A percentile compares a stretch with the other conserved stretches of the same genome.
phyloP scores from a whole-genome alignment of 2,329 filamentous ascomycete genomes.

The Allantophomopsis lycopodina region DNA sequence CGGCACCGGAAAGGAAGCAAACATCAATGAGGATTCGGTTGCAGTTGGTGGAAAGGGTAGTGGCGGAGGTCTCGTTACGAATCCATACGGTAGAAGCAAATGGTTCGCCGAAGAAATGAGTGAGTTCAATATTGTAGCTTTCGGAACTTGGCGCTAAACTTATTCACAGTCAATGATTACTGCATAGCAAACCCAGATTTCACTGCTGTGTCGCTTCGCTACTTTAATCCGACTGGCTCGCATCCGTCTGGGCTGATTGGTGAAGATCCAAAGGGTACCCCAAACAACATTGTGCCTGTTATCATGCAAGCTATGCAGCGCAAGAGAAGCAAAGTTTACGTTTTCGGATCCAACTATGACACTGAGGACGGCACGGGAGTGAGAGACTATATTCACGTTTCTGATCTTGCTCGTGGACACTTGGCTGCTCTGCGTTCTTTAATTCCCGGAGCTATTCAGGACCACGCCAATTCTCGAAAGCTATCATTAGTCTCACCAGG shows the following conservation, averaged over 20 bases:
- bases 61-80: conserved; percentile 33
- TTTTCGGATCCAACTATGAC: conserved; percentile 54
- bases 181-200: conserved; percentile 45
- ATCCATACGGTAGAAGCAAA: conserved; percentile 53
- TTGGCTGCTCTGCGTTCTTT: conserved; percentile 39
- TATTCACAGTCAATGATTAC: conserved; percentile 33
- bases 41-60: conserved; percentile 25
- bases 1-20: conserved; percentile 23
- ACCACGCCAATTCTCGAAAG: not conserved
- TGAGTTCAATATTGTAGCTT: no score
- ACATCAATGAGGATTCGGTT: conserved; percentile 19
- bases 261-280: conserved; percentile 46
- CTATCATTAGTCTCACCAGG: not conserved
- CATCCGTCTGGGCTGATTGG: conserved; percentile 49
- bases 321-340: conserved; percentile 33
- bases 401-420: conserved; percentile 49
- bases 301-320: conserved; percentile 48
- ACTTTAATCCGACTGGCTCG: conserved; percentile 57
- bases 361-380: conserved; percentile 52
- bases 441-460: conserved; percentile 9
- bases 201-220: conserved; percentile 48
- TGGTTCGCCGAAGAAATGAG: conserved; percentile 53
- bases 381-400: conserved; percentile 55
- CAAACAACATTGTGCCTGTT: conserved; percentile 52
- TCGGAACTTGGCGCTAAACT: no score